Evolutionary conservation across 129 eudicot species (phyloP).

Genomic region (Flaveria trinervia): DNA sequence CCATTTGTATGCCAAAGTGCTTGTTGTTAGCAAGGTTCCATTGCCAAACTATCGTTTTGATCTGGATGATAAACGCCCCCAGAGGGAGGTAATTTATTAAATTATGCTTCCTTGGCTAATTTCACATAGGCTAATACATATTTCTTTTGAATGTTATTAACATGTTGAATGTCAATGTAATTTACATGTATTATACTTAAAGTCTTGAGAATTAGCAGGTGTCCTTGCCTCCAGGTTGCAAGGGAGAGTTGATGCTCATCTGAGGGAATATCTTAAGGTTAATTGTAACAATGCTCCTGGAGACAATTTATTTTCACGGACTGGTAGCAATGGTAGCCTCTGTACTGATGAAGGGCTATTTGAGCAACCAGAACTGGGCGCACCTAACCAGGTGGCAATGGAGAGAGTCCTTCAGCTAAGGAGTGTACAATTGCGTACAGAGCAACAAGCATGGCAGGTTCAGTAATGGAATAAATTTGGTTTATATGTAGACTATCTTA

Average conservation of each 20-base stretch:
- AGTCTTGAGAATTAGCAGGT: slow-evolving; percentile 51
- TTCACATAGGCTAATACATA: background rate
- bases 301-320: slow-evolving; percentile 46
- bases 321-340: slow-evolving; percentile 59
- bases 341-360: slow-evolving; percentile 75
- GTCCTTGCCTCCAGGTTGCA: slow-evolving; percentile 59
- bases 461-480: slow-evolving; percentile 4
- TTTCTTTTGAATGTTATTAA: slow-evolving; percentile 3
- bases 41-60: slow-evolving; percentile 95
- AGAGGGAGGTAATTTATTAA: slow-evolving; percentile 72
- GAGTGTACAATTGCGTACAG: slow-evolving; percentile 57
- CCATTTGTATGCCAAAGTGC: slow-evolving; percentile 77
- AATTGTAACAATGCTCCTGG: slow-evolving; percentile 42
- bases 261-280: slow-evolving; percentile 60
- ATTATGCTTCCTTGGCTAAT: slow-evolving; percentile 7
- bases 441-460: slow-evolving; percentile 95
- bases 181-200: slow-evolving; percentile 25
- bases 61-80: slow-evolving; percentile 97
- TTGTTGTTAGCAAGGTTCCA: slow-evolving; percentile 88
- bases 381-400: slow-evolving; percentile 53
- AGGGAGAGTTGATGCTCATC: slow-evolving; percentile 60
- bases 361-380: slow-evolving; percentile 70
- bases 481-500: slow-evolving; percentile 3
- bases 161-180: slow-evolving; percentile 11
- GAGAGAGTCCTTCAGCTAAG: slow-evolving; percentile 56